Base-by-base conservation (phyloP, 2,329 filamentous ascomycete species). In the Diaporthe velutina region DNA sequence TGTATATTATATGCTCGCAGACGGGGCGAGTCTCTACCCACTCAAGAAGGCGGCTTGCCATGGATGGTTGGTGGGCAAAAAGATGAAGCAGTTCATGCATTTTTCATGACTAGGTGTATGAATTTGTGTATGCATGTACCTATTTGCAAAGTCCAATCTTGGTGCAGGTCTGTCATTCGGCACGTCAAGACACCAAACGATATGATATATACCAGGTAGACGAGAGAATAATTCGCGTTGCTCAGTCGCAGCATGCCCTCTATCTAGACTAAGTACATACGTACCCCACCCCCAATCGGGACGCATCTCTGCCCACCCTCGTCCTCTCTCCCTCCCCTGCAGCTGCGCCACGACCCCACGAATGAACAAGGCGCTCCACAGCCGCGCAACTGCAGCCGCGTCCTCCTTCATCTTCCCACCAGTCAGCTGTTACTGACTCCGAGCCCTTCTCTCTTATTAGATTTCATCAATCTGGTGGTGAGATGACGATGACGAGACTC, bases 361-460 rank as follows among this genome's bases (percentile, higher is more conserved):
- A 61, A 48, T 60, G 35, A 13, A 40, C 57, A 38, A 3, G 28
- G 25, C 33, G 25, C 40, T 72, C 70, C 70, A 72, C 57, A 64
- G 57, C 57, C 70, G 54, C 70, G 70, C 70, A 72, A 72, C 33
- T 48, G 57, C 55, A 52, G 57, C 70, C 70, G 70, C 70, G 70
- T 61, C 70, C 17, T 71, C 48, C 35, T 52, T 28, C 5, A 15
- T 28, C 33, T 38, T 22, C 45, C 28, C 45, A 52, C 61, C 45
- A 67, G 30, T 38, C 61, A 67, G 30, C 22, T 52, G 45, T 28
- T 19, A 25, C 45, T 7, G 30, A 52, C 28, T 38, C 42, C 61
- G 61, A 52, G 45, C 13, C 5, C 28, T 25, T 67, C 45, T 30
- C 45, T 38, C 4, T n/a, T 15, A 40, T 25, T 38, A 22, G 33